Conservation (phyloP, 176 grass and related monocot species). For the Rhynchospora breviuscula region DNA sequence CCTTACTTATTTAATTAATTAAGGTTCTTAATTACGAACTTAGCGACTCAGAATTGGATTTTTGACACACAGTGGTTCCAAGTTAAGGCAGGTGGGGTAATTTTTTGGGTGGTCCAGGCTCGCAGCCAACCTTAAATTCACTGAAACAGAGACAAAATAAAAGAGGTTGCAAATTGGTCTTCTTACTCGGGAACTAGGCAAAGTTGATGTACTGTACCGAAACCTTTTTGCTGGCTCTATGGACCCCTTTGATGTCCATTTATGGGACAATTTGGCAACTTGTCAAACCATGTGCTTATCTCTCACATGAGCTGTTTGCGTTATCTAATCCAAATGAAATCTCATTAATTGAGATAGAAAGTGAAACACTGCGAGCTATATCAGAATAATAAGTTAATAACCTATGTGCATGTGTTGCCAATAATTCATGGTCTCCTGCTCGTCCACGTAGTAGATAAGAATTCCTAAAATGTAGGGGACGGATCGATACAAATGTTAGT, state of each 20-base stretch:
- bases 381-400: neutral
- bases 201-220: neutral
- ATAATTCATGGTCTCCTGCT: neutral
- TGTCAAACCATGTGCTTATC: neutral
- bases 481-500: no score
- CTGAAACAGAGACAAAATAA: slow-evolving; percentile 2
- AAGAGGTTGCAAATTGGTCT: neutral
- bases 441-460: neutral
- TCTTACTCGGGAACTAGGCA: neutral
- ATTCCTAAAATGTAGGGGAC: no score
- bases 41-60: neutral
- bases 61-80: neutral
- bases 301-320: slow-evolving; percentile 13
- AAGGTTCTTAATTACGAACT: no score
- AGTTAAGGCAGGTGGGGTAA: neutral
- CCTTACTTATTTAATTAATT: neutral
- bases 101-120: neutral
- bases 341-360: neutral
- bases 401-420: neutral
- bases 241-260: neutral
- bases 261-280: slow-evolving; percentile 10
- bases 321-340: neutral
- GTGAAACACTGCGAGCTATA: neutral
- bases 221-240: neutral
- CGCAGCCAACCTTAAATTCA: neutral